Percentiles rank a stretch among this genome's conserved stretches.
These are phyloP conservation scores for Acanthamoeba divionensis DNA, from an alignment of 208 protist species.

Conservation along the genomic window DNA sequence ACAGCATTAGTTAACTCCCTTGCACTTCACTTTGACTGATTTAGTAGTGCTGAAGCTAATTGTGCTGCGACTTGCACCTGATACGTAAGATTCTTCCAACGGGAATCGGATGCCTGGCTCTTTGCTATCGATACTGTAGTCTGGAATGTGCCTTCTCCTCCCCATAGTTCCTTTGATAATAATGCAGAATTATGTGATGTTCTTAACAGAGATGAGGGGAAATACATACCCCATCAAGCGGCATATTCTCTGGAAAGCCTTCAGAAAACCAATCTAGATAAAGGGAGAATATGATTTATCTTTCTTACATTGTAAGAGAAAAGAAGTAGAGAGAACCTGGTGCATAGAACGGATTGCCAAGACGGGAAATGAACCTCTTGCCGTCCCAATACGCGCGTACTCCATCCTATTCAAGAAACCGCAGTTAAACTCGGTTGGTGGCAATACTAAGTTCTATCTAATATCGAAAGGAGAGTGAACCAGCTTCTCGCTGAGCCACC, in stretches of 20 bases:
- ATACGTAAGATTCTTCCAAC: conserved; percentile 53
- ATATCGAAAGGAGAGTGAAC: not conserved
- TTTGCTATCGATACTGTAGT: conserved; percentile 60
- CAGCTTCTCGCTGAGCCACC: conserved; percentile 73
- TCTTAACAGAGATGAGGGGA: not conserved
- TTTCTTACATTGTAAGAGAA: not conserved
- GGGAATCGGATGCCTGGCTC: conserved; percentile 38
- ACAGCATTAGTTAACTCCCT: not conserved
- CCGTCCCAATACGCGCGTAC: conserved; percentile 78
- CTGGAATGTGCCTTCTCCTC: conserved; percentile 69
- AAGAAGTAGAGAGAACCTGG: conserved; percentile 37
- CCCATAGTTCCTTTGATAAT: conserved; percentile 56
- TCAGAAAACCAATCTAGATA: conserved; percentile 64
- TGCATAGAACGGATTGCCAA: conserved; percentile 73
- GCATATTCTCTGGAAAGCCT: conserved; percentile 56
- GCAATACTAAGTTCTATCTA: not conserved
- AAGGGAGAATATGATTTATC: not conserved
- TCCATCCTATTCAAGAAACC: conserved; percentile 32
- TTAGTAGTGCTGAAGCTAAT: too few relatives aligned
- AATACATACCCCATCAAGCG: conserved; percentile 67
- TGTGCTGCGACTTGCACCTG: too few relatives aligned
- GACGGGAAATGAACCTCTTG: conserved; percentile 67
- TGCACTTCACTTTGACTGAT: not conserved
- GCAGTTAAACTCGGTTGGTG: not conserved
- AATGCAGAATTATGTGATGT: not conserved